Conservation (phyloP, 331 rosid genomes). For the Quercus tomentella region DNA sequence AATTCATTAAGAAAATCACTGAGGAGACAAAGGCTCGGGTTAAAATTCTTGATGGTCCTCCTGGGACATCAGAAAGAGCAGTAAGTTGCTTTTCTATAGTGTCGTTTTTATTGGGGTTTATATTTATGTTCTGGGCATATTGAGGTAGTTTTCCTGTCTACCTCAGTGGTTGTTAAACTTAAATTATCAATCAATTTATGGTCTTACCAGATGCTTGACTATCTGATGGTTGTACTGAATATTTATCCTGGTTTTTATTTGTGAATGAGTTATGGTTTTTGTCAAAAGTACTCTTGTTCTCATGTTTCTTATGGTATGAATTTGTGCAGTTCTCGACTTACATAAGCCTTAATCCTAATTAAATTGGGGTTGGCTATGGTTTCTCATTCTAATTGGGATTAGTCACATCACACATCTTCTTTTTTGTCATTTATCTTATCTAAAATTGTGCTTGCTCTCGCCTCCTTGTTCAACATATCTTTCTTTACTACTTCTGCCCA, state of each 20-base stretch:
- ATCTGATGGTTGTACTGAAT: neutral
- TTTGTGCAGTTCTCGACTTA: neutral
- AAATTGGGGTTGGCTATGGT: neutral
- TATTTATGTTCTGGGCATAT: neutral
- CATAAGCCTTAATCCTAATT: neutral
- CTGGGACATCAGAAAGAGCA: conserved; percentile 58
- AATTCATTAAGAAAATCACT: conserved; percentile 50
- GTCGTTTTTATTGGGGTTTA: neutral
- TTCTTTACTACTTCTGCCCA: too few species aligned
- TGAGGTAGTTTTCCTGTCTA: conserved; percentile 10
- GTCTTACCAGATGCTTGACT: neutral
- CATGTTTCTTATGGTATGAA: neutral
- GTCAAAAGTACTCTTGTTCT: neutral
- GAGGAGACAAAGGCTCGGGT: conserved; percentile 58
- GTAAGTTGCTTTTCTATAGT: conserved; percentile 29
- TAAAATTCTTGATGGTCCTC: conserved; percentile 55
- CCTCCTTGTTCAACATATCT: too few species aligned
- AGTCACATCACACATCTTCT: too few species aligned
- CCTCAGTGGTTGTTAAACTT: neutral
- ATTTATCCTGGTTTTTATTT: neutral
- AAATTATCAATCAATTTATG: neutral
- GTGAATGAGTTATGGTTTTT: neutral
- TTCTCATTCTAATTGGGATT: too few species aligned
- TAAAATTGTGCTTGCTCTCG: too few species aligned
- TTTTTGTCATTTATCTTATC: too few species aligned